These are phyloP conservation scores for Triticum timopheevii DNA, from an alignment of 176 grass and related monocot genomes.

Conservation along the genomic window DNA sequence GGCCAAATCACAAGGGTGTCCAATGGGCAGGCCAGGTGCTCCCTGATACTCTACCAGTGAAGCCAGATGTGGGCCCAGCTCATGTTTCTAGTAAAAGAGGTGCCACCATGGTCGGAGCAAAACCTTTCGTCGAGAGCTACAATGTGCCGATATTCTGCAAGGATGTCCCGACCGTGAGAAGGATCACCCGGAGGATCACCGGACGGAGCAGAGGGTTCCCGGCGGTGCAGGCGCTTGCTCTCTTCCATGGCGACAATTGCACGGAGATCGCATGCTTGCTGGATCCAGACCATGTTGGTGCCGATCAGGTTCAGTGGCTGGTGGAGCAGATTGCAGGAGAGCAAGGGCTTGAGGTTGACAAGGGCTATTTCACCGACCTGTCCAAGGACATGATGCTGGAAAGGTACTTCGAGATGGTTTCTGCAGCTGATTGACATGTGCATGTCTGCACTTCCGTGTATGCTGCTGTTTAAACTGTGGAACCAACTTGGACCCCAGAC, in stretches of 20 bases:
- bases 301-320: constrained; percentile 52
- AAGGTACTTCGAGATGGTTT: constrained; percentile 43
- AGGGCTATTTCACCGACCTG: constrained; percentile 78
- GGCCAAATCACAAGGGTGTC: constrained; percentile 41
- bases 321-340: constrained; percentile 57
- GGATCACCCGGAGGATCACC: constrained; percentile 51
- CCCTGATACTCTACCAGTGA: constrained; percentile 45
- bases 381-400: constrained; percentile 61
- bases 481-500: neutral
- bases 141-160: constrained; percentile 58
- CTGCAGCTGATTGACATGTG: constrained; percentile 22
- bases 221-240: constrained; percentile 61
- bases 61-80: constrained; percentile 51
- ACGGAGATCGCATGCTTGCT: constrained; percentile 73
- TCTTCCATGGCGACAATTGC: constrained; percentile 50
- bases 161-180: constrained; percentile 47
- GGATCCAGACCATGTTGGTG: constrained; percentile 47
- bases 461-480: neutral
- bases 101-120: constrained; percentile 46
- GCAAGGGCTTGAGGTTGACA: constrained; percentile 61
- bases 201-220: constrained; percentile 57
- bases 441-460: neutral
- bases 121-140: constrained; percentile 43
- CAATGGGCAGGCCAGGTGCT: constrained; percentile 58
- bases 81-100: constrained; percentile 43